Percentiles rank a stretch among this genome's conserved stretches.
Conservation (phyloP, 805 yeast genomes). For the Candida manassasensis region DNA sequence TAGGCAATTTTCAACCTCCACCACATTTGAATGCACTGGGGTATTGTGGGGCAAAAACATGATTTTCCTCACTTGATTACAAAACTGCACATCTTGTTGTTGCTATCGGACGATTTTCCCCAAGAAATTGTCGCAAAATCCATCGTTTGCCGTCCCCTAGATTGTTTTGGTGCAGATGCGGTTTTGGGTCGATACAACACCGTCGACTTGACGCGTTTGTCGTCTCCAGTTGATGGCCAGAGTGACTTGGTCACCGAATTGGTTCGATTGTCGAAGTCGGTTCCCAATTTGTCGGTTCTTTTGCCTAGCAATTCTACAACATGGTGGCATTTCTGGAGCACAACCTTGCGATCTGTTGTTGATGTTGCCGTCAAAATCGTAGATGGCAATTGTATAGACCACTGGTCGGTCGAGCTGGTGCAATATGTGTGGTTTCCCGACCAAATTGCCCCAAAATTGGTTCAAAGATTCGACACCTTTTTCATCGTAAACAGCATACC, state of each 20-base stretch:
- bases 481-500: background rate
- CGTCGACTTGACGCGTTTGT: background rate
- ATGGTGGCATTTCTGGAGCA: conserved; percentile 1
- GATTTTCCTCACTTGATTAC: background rate
- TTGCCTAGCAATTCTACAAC: background rate
- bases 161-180: background rate
- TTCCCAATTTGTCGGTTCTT: conserved; percentile 3
- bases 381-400: background rate
- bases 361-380: conserved; percentile 2
- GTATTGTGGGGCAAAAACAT: background rate
- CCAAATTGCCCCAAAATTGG: background rate
- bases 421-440: background rate
- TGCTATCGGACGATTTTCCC: background rate
- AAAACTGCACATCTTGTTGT: conserved; percentile 1
- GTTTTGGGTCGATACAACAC: conserved; percentile 1
- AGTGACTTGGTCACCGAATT: background rate
- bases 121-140: conserved; percentile 1
- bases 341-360: background rate
- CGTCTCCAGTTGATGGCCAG: background rate
- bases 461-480: conserved; percentile 1
- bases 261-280: background rate
- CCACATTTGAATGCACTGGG: background rate
- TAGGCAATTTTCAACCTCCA: too few relatives aligned
- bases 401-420: conserved; percentile 4
- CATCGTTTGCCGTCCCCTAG: background rate